Percentiles rank a stretch among this genome's conserved stretches.
These are phyloP conservation scores for Aspergillus cavernicola DNA, from an alignment of 495 filamentous ascomycete genomes.

Conservation along the genomic window DNA sequence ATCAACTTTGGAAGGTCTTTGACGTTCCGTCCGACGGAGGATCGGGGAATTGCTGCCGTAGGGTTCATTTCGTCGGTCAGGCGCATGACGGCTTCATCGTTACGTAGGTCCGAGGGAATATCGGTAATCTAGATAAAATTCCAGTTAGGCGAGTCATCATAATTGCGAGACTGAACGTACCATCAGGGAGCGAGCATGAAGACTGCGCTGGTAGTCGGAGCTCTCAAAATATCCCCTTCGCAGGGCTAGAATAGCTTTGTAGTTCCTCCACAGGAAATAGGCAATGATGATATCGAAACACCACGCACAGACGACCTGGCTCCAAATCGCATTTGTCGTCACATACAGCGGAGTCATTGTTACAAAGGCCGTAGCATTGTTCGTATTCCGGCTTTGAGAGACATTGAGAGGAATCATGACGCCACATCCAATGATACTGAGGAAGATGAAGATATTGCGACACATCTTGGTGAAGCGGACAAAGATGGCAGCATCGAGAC, in stretches of 20 bases:
- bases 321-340: conserved; percentile 58
- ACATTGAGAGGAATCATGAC: conserved; percentile 85
- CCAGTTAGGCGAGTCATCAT: not conserved
- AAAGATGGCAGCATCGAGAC: conserved; percentile 88
- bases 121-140: conserved; percentile 66
- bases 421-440: conserved; percentile 69
- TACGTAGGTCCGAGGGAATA: conserved; percentile 66
- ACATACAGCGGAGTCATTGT: conserved; percentile 52
- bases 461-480: conserved; percentile 88
- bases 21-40: conserved; percentile 85
- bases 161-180: conserved; percentile 31
- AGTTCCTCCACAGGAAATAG: conserved; percentile 88
- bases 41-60: conserved; percentile 69
- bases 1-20: conserved; percentile 82
- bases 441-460: conserved; percentile 75
- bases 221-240: conserved; percentile 80
- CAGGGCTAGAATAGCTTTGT: conserved; percentile 64
- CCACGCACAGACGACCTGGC: conserved; percentile 77
- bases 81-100: conserved; percentile 81
- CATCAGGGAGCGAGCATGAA: conserved; percentile 90
- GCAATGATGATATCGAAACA: conserved; percentile 70
- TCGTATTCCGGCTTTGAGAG: conserved; percentile 38
- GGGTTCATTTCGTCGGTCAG: conserved; percentile 73
- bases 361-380: conserved; percentile 38
- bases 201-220: conserved; percentile 81